Evolutionary conservation across 2,329 filamentous ascomycete genomes (phyloP), one percentile per base, ranked within the genome.

Genomic region (Monilinia polystroma): DNA sequence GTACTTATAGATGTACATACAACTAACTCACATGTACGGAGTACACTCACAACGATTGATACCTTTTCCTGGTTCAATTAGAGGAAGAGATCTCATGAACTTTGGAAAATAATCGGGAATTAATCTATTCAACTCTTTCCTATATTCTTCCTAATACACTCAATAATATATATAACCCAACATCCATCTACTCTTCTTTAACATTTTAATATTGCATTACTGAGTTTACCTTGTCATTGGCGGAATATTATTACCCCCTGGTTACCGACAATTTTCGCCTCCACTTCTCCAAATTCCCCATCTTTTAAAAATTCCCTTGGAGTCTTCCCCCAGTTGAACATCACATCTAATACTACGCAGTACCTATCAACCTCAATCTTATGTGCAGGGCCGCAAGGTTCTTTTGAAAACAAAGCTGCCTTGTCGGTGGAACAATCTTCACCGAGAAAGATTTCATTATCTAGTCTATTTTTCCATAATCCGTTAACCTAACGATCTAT

Each of bases 371-470:
- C 57, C n/a, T 43, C 57, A 59, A 26, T 12, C 35, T 57, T 58
- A 35, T 53, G 59, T 63, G 67, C 67, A 66, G 63, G 35, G 53
- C 29, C 52, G 43, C 63, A 64, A 47, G 63, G 53, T 18, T 51
- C 7, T 41, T 3, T 23, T 11, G 45, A 20, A 51, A 45, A 47
- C n/a, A 55, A 11, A 47, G 32, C 51, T 57, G 18, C 57, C 55
- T 55, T 41, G 56, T 66, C 64, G 58, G 53, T 66, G 67, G 67
- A 68, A 66, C 53, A 66, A 68, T 66, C 58, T 52, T 58, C 51
- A 52, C 67, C 67, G 67, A 63, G 47, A 53, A 52, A 2, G 26
- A 32, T 52, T 57, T 53, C 49, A 38, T 32, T 63, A 47, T 49
- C 47, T 55, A 16, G 45, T 18, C 57, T 63, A 63, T 55, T 66